Evolutionary conservation across 768 basidiomycete species (phyloP).

Genomic region (Rhizopogon rudus): DNA sequence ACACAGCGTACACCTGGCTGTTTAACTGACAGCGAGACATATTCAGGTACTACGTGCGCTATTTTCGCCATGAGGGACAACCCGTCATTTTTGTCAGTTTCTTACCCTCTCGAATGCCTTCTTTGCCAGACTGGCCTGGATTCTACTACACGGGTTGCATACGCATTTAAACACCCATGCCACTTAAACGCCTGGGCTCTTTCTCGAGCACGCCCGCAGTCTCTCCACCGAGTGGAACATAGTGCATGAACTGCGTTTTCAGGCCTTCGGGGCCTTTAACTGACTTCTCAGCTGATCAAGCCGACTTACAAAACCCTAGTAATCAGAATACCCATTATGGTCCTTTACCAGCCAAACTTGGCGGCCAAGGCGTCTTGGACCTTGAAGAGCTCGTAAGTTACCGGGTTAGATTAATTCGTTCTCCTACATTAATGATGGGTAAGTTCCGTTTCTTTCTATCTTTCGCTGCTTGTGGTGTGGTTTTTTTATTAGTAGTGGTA

Average conservation of each 20-base stretch:
- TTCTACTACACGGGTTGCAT: not conserved
- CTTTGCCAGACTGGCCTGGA: not conserved
- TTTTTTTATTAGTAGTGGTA: not conserved
- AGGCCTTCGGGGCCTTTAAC: slow-evolving; percentile 8
- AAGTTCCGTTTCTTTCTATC: not conserved
- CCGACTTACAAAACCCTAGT: slow-evolving; percentile 4
- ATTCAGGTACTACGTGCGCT: not conserved
- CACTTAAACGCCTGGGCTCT: not conserved
- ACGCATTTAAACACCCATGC: not conserved
- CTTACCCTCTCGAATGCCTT: too few species aligned
- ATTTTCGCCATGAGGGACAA: not conserved
- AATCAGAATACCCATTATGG: slow-evolving; percentile 9
- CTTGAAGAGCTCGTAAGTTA: not conserved
- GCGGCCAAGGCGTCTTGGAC: slow-evolving; percentile 6
- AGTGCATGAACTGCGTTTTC: slow-evolving; percentile 9
- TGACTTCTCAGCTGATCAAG: slow-evolving; percentile 4
- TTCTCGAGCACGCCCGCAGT: not conserved
- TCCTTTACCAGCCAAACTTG: slow-evolving; percentile 6
- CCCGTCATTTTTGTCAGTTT: not conserved
- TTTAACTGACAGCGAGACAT: not conserved
- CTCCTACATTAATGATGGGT: slow-evolving; percentile 6
- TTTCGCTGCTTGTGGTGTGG: not conserved
- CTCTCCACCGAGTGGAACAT: not conserved
- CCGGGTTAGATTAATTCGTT: slow-evolving; percentile 4
- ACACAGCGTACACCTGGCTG: not conserved